A percentile compares a stretch with the other conserved stretches of the same genome.
phyloP scores from a whole-genome alignment of 257 asterid species.

The Fraxinus anomala region DNA sequence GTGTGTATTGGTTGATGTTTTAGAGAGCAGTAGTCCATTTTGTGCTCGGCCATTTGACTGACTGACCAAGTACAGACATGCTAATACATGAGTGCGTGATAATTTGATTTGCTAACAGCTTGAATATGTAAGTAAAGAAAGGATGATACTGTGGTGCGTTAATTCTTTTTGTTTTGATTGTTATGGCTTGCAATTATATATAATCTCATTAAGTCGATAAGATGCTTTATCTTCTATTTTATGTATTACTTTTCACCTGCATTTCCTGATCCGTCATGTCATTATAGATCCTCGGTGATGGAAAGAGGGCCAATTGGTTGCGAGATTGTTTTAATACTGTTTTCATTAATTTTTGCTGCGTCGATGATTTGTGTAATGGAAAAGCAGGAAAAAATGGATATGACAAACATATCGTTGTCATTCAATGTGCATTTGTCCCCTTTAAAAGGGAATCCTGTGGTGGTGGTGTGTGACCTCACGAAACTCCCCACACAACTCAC shows the following conservation, averaged over 20 bases:
- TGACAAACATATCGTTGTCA: neutral
- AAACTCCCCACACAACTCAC: neutral
- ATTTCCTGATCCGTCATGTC: neutral
- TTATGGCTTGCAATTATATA: neutral
- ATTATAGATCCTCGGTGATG: neutral
- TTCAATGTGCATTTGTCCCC: neutral
- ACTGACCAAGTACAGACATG: conserved; percentile 41
- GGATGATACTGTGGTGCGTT: neutral
- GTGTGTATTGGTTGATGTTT: conserved; percentile 46
- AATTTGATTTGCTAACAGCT: conserved; percentile 48
- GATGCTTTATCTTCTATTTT: neutral
- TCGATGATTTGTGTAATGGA: neutral
- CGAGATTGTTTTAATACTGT: too few relatives aligned
- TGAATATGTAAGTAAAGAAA: conserved; percentile 51
- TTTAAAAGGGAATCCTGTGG: neutral
- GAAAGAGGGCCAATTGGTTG: neutral
- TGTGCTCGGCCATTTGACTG: conserved; percentile 40
- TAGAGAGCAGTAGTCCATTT: conserved; percentile 43
- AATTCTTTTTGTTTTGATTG: conserved; percentile 3
- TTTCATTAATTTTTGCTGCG: neutral
- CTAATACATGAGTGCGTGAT: conserved; percentile 43
- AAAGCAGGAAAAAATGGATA: neutral
- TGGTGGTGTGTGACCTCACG: neutral
- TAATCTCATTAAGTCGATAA: neutral
- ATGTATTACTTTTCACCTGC: neutral